Conservation (phyloP, 2,329 filamentous ascomycete species). For the Bisporella sp. region DNA sequence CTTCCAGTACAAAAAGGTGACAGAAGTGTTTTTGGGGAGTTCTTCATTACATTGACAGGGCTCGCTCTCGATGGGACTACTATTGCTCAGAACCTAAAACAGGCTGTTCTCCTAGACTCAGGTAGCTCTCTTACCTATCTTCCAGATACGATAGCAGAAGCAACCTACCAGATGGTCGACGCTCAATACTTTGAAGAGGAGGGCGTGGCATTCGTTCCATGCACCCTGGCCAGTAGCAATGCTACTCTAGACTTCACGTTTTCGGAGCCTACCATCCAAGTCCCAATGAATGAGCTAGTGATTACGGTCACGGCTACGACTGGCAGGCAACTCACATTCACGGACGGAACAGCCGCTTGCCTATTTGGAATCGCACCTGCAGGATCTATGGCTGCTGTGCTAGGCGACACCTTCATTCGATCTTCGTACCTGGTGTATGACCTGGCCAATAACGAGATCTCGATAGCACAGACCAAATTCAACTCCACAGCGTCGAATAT, state of each 20-base stretch:
- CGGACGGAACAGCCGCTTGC: constrained; percentile 49
- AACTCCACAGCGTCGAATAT: constrained; percentile 45
- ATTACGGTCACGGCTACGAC: constrained; percentile 39
- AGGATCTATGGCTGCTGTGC: constrained; percentile 46
- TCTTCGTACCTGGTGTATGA: constrained; percentile 74
- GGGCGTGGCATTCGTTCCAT: constrained; percentile 55
- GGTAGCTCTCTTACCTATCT: constrained; percentile 63
- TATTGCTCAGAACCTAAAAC: constrained; percentile 41
- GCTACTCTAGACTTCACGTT: constrained; percentile 48
- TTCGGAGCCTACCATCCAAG: constrained; percentile 43
- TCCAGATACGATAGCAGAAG: constrained; percentile 44
- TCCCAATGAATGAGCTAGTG: constrained; percentile 53
- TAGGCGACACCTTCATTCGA: constrained; percentile 70
- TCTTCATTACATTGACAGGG: constrained; percentile 62
- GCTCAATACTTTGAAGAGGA: constrained; percentile 48
- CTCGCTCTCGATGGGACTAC: constrained; percentile 38
- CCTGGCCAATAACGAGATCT: constrained; percentile 63
- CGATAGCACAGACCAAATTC: constrained; percentile 60
- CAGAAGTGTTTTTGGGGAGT: constrained; percentile 46
- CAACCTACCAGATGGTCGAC: constrained; percentile 51
- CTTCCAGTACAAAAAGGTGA: constrained; percentile 55
- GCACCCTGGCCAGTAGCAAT: constrained; percentile 38
- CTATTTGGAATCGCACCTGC: constrained; percentile 61
- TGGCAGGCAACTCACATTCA: constrained; percentile 43
- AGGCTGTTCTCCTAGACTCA: constrained; percentile 64